Conservation (phyloP, 768 basidiomycete genomes). For the Amanita brunnescens region DNA sequence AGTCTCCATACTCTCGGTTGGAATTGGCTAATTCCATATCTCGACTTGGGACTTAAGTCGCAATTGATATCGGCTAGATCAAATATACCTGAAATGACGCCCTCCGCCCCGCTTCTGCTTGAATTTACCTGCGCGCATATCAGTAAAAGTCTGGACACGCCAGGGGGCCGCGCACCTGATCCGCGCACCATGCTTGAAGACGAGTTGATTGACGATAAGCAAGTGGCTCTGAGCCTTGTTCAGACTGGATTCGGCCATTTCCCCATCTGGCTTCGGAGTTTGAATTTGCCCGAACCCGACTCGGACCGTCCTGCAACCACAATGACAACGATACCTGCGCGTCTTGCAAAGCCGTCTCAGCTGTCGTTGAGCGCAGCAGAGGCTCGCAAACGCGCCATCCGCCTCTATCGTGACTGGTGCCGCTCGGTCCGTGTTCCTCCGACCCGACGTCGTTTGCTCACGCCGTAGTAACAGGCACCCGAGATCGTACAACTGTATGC, state of each 20-base stretch:
- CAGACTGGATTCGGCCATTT: background rate
- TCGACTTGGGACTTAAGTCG: conserved; percentile 34
- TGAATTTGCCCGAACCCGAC: conserved; percentile 11
- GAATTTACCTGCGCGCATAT: conserved; percentile 50
- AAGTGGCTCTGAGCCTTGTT: conserved; percentile 10
- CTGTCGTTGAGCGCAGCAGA: conserved; percentile 49
- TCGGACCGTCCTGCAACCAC: conserved; percentile 1
- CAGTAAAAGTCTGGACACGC: background rate
- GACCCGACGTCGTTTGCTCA: background rate
- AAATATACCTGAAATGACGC: conserved; percentile 63
- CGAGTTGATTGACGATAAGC: conserved; percentile 6
- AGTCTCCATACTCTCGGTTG: conserved; percentile 22
- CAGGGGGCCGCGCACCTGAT: conserved; percentile 26
- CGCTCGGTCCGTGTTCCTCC: conserved; percentile 57
- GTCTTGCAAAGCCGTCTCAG: conserved; percentile 66
- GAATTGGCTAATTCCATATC: conserved; percentile 51
- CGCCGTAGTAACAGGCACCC: conserved; percentile 60
- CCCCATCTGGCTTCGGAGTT: conserved; percentile 15
- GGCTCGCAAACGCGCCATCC: conserved; percentile 57
- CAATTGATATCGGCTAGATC: conserved; percentile 10
- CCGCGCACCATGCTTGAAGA: conserved; percentile 37
- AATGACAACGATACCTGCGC: conserved; percentile 77
- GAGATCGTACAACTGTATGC: conserved; percentile 80
- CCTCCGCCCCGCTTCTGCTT: conserved; percentile 87
- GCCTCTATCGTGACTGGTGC: conserved; percentile 91